Conservation (phyloP, 441 rosid species). For the Syzygium syzygioides region DNA sequence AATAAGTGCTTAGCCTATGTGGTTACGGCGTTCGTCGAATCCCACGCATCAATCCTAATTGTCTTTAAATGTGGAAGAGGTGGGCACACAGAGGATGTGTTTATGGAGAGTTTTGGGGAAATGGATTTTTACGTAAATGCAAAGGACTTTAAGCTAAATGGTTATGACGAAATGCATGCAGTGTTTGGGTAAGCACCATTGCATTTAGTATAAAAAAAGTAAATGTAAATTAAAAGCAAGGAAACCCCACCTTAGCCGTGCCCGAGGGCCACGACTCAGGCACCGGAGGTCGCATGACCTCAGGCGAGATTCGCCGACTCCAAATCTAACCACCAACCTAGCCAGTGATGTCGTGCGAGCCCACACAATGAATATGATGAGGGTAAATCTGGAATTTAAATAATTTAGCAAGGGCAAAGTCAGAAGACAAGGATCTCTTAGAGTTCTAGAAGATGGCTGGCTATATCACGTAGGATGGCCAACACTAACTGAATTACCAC, state of each 20-base stretch:
- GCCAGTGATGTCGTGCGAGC: neutral
- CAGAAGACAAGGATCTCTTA: neutral
- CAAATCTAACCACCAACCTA: neutral
- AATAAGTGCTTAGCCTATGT: neutral
- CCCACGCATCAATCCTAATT: rapidly evolving
- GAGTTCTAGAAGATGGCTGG: rapidly evolving
- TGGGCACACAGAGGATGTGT: neutral
- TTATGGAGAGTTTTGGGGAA: neutral
- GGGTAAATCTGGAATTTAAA: neutral
- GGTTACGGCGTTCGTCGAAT: rapidly evolving
- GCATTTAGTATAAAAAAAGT: neutral
- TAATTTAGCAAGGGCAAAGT: neutral
- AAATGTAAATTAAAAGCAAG: neutral
- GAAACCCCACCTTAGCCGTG: neutral
- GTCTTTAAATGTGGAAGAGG: neutral
- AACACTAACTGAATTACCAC: rapidly evolving
- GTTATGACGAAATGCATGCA: neutral
- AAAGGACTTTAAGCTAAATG: too few relatives aligned
- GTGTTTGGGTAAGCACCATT: too few relatives aligned
- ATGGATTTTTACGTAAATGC: neutral
- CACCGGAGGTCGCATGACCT: neutral
- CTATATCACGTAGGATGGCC: rapidly evolving
- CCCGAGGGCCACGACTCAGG: neutral
- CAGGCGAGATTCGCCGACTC: rapidly evolving
- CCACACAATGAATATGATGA: neutral